Conservation (phyloP, 495 filamentous ascomycete genomes). For the Filosporella fistucella region DNA sequence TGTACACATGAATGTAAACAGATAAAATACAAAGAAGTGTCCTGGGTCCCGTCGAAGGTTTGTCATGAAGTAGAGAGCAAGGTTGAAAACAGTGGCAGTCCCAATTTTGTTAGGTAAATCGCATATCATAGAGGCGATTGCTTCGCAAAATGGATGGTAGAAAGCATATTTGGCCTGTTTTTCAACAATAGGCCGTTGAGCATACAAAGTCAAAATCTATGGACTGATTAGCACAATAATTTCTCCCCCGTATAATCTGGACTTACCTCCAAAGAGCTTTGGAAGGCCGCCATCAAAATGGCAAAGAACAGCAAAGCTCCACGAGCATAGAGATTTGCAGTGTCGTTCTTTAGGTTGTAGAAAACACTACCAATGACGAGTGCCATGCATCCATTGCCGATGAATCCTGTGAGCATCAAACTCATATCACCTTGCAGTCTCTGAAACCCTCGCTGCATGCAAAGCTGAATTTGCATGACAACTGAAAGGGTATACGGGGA, state of each 20-base stretch:
- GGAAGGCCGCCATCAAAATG: slow-evolving; percentile 81
- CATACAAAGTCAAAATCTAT: slow-evolving; percentile 70
- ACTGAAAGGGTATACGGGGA: slow-evolving; percentile 79
- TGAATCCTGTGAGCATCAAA: slow-evolving; percentile 61
- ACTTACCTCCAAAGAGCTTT: slow-evolving; percentile 67
- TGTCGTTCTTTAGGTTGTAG: slow-evolving; percentile 61
- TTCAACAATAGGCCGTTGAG: slow-evolving; percentile 87
- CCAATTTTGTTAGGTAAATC: slow-evolving; percentile 64
- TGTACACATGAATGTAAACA: slow-evolving; percentile 63
- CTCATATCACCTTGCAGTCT: slow-evolving; percentile 66
- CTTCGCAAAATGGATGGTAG: slow-evolving; percentile 87
- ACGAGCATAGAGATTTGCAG: slow-evolving; percentile 69
- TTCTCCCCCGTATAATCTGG: slow-evolving; percentile 9
- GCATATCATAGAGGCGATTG: slow-evolving; percentile 74
- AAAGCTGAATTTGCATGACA: slow-evolving; percentile 64
- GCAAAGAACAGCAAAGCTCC: slow-evolving; percentile 88
- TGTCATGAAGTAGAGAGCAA: slow-evolving; percentile 82
- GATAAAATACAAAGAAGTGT: slow-evolving; percentile 77
- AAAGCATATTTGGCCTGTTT: slow-evolving; percentile 89
- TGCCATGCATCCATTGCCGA: slow-evolving; percentile 71
- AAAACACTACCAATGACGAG: slow-evolving; percentile 81
- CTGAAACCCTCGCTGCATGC: slow-evolving; percentile 54
- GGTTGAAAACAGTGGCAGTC: slow-evolving; percentile 48
- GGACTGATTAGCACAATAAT: neutral
- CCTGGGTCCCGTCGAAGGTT: slow-evolving; percentile 72